These are phyloP conservation scores for Priceomyces medius DNA, from an alignment of 805 yeast species.

Conservation along the genomic window DNA sequence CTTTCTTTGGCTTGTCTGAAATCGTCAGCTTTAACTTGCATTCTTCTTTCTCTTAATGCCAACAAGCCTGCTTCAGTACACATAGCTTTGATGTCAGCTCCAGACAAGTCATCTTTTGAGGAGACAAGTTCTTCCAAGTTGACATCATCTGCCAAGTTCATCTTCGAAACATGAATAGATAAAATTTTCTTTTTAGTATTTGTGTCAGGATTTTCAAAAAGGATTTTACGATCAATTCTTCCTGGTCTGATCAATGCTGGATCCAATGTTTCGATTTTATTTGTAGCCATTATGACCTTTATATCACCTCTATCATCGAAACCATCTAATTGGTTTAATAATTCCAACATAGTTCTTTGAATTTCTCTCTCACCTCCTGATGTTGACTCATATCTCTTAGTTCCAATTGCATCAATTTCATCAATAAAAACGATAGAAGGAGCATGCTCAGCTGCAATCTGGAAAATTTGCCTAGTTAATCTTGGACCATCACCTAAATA, in stretches of 20 bases:
- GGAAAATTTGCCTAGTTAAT: conserved; percentile 88
- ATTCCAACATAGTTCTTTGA: conserved; percentile 96
- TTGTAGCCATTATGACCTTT: conserved; percentile 97
- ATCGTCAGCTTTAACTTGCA: conserved; percentile 95
- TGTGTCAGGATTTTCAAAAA: conserved; percentile 94
- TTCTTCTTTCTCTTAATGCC: conserved; percentile 94
- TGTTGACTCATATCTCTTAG: conserved; percentile 95
- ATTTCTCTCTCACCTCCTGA: conserved; percentile 97
- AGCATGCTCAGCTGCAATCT: conserved; percentile 94
- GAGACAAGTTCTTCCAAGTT: conserved; percentile 85
- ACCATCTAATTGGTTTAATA: conserved; percentile 93
- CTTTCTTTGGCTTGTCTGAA: conserved; percentile 92
- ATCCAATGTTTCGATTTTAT: conserved; percentile 88
- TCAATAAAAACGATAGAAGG: conserved; percentile 98
- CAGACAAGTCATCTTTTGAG: conserved; percentile 90
- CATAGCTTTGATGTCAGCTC: conserved; percentile 96
- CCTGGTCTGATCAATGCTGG: conserved; percentile 98
- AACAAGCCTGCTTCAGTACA: conserved; percentile 96
- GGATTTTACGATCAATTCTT: conserved; percentile 91
- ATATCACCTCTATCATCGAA: conserved; percentile 97
- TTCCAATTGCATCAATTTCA: conserved; percentile 98
- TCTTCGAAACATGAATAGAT: conserved; percentile 87
- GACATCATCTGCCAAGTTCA: conserved; percentile 86
- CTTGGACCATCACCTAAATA: conserved; percentile 98
- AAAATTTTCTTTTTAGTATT: conserved; percentile 90